A percentile compares a stretch with the other conserved stretches of the same genome.
These are phyloP conservation scores for Cercospora sp. DNA, from an alignment of 2,329 filamentous ascomycete genomes.

Conservation along the genomic window DNA sequence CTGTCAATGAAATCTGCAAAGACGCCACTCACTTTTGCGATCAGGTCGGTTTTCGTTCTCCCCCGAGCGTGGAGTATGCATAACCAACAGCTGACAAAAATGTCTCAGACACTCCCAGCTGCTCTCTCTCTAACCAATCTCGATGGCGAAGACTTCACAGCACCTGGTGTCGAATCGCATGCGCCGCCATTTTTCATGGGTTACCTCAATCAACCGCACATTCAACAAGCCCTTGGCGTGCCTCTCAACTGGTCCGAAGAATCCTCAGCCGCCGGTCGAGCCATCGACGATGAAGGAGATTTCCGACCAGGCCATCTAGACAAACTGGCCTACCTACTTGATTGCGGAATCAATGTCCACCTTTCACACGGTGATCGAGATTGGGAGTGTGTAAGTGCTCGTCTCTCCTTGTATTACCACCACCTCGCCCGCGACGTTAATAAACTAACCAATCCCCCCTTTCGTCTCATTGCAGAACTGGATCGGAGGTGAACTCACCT, in stretches of 20 bases:
- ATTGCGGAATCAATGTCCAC: constrained; percentile 56
- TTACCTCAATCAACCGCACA: constrained; percentile 56
- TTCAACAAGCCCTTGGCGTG: constrained; percentile 54
- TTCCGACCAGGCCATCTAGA: constrained; percentile 51
- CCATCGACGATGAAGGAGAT: constrained; percentile 45
- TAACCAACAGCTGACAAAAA: no score
- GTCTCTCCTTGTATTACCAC: background rate
- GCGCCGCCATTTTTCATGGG: constrained; percentile 36
- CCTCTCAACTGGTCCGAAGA: constrained; percentile 55
- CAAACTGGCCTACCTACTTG: constrained; percentile 55
- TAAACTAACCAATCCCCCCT: no score
- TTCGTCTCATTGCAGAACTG: constrained; percentile 45
- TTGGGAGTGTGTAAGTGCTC: constrained; percentile 41
- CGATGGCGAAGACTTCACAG: constrained; percentile 30
- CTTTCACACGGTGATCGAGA: constrained; percentile 59
- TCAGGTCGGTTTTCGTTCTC: background rate
- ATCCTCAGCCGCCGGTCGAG: constrained; percentile 40
- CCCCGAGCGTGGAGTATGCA: no score
- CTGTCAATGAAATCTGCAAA: constrained; percentile 45
- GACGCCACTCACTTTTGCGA: constrained; percentile 49
- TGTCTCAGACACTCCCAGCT: no score
- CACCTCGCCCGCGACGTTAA: no score
- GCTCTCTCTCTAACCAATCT: no score
- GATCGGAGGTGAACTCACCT: constrained; percentile 56
- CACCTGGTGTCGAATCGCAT: constrained; percentile 32